Evolutionary conservation across 129 eudicot genomes (phyloP), one percentile per base, ranked within the genome.

Genomic region (Arctium lappa): DNA sequence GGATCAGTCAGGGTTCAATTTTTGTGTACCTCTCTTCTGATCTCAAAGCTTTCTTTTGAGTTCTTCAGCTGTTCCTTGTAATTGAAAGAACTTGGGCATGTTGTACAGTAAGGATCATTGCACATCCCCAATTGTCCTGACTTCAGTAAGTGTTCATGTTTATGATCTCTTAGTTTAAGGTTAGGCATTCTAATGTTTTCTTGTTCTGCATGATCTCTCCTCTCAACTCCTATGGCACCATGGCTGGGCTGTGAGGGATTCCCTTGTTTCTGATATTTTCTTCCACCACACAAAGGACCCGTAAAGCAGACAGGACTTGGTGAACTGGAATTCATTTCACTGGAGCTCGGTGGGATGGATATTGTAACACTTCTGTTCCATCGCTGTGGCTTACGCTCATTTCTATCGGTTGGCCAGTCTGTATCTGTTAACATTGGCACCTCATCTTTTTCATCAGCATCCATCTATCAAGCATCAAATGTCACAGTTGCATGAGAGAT

Each of bases 41-140:
- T 33, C 10, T 22, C 76, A 11, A 2, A 2, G 44, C 1, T 40
- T 74, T 2, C 66, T 69, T 79, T 88, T 36, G 78, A 36, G 56
- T 75, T 65, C 82, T 82, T 85, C 71, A 11, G 79, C 8, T 70
- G 83, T 56, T 82, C 86, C 40, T 83, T 66, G 13, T 71, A 66
- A 80, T 81, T 39, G 82, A 79, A 89, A 83, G 86, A 88, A 10
- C 85, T 76, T 36, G 96, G 97, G 75, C 97, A 93, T 30, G 94
- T 85, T 42, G 96, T 91, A 89, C 96, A 93, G 42, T 93, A 93
- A 22, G 97, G 96, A 88, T 89, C 92, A 80, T 88, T 85, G 82
- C 97, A 93, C 91, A 89, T 89, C 22, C 97, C 97, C 36, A 93
- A 74, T 76, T 81, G 97, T 15, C 91, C 94, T 7, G 94, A 90